Conservation (phyloP, 129 eudicot species). For the Calendula officinalis region DNA sequence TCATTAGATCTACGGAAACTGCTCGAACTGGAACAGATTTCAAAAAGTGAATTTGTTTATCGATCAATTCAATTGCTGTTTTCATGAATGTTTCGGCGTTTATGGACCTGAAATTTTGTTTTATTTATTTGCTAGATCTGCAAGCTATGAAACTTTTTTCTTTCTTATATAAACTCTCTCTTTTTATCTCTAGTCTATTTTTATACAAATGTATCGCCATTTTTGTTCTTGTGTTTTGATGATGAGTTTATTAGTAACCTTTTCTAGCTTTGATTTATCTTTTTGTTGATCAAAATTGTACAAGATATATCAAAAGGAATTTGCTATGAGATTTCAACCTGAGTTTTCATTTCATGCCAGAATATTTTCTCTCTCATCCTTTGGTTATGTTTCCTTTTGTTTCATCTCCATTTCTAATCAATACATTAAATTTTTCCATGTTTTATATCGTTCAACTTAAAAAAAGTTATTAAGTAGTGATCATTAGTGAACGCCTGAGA, state of each 20-base stretch:
- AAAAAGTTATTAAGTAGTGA: too few relatives aligned
- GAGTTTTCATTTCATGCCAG: conserved; percentile 37
- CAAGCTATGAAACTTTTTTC: conserved; percentile 33
- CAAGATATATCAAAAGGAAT: conserved; percentile 33
- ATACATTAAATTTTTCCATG: conserved; percentile 8
- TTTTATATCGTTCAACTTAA: too few relatives aligned
- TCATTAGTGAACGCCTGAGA: conserved; percentile 5
- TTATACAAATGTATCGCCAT: conserved; percentile 22
- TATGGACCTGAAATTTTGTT: conserved; percentile 47
- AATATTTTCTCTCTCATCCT: conserved; percentile 32
- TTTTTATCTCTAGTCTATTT: conserved; percentile 19
- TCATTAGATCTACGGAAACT: background rate
- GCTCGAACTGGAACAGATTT: too few relatives aligned
- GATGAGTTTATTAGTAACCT: conserved; percentile 10
- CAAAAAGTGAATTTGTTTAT: background rate
- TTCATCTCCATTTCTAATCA: conserved; percentile 17
- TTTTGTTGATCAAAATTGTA: conserved; percentile 23
- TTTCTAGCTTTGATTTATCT: conserved; percentile 22
- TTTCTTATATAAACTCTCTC: conserved; percentile 4
- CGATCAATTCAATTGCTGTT: conserved; percentile 34
- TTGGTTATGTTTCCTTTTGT: conserved; percentile 27
- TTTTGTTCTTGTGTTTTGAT: conserved; percentile 21
- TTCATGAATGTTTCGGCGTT: conserved; percentile 50
- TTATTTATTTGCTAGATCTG: conserved; percentile 71
- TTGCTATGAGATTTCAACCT: conserved; percentile 21